Percentiles rank a stretch among this genome's conserved stretches.
Evolutionary conservation across 371 early-diverging fungal genomes (phyloP).

Genomic region (Mycotypha africana): DNA sequence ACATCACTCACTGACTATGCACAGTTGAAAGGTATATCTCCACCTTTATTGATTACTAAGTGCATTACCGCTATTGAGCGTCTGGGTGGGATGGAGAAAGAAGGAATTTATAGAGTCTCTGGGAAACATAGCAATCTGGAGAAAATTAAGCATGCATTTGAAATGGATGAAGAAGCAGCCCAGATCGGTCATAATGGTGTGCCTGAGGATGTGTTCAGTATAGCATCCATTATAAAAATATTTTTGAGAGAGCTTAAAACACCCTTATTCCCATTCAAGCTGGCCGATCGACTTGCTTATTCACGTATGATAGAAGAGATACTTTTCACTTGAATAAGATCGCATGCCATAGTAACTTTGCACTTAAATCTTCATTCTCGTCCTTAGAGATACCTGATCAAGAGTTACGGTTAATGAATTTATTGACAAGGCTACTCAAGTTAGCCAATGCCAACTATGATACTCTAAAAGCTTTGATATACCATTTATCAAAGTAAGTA

Average conservation of each 20-base stretch:
- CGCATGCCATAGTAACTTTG: too few species aligned
- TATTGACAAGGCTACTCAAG: constrained; percentile 44
- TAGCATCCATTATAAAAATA: constrained; percentile 59
- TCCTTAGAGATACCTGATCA: constrained; percentile 49
- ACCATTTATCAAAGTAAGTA: constrained; percentile 48
- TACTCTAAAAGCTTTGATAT: constrained; percentile 45
- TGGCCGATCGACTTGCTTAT: constrained; percentile 51
- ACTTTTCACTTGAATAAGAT: too few species aligned
- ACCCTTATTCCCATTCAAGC: constrained; percentile 59
- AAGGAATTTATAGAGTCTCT: constrained; percentile 67
- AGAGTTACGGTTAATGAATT: constrained; percentile 41
- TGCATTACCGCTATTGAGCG: constrained; percentile 60
- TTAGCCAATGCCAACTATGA: constrained; percentile 53
- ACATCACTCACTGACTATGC: constrained; percentile 47
- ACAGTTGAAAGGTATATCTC: constrained; percentile 36
- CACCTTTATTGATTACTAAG: constrained; percentile 52
- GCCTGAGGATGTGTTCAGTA: constrained; percentile 51
- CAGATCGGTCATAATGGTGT: constrained; percentile 46
- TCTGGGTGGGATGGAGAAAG: constrained; percentile 54
- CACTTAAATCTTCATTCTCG: too few species aligned
- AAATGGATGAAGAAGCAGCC: constrained; percentile 48
- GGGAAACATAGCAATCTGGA: constrained; percentile 58
- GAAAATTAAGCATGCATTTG: constrained; percentile 51
- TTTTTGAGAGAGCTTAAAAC: constrained; percentile 62
- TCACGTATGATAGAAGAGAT: constrained; percentile 57